Percentiles rank a stretch among this genome's conserved stretches.
Evolutionary conservation across 2,329 filamentous ascomycete genomes (phyloP).

Genomic region (Pezicula carpinea): DNA sequence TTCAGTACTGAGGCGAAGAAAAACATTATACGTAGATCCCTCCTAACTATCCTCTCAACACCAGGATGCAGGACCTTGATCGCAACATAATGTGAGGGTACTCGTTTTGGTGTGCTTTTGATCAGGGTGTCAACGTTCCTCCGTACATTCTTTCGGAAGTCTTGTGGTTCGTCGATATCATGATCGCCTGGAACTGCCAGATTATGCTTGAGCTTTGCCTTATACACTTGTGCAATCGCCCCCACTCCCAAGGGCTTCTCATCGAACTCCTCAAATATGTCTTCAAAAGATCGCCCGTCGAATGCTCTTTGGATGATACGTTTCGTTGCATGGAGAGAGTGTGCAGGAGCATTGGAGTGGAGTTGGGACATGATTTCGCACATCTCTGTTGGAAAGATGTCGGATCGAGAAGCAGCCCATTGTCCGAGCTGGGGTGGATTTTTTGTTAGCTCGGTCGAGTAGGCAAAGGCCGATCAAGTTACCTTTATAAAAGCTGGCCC

Average conservation of each 20-base stretch:
- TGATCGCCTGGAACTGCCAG: slow-evolving; percentile 60
- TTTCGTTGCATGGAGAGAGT: slow-evolving; percentile 77
- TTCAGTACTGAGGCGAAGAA: slow-evolving; percentile 87
- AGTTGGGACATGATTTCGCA: slow-evolving; percentile 91
- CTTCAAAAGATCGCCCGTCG: slow-evolving; percentile 70
- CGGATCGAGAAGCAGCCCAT: slow-evolving; percentile 94
- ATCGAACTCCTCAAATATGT: slow-evolving; percentile 95
- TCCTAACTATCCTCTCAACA: slow-evolving; percentile 83
- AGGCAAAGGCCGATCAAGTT: slow-evolving; percentile 14
- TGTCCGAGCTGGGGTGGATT: slow-evolving; percentile 66
- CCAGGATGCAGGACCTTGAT: slow-evolving; percentile 93
- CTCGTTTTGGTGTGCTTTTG: slow-evolving; percentile 78
- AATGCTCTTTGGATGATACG: slow-evolving; percentile 78
- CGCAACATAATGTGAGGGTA: slow-evolving; percentile 89
- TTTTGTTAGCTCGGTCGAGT: slow-evolving; percentile 14
- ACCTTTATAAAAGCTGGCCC: slow-evolving; percentile 98
- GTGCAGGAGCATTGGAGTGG: slow-evolving; percentile 90
- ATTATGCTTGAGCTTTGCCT: slow-evolving; percentile 81
- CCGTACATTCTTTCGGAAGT: slow-evolving; percentile 63
- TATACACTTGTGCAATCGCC: slow-evolving; percentile 97
- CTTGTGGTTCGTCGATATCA: slow-evolving; percentile 49
- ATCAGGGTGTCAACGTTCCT: slow-evolving; percentile 81
- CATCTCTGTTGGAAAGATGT: slow-evolving; percentile 92
- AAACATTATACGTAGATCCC: slow-evolving; percentile 88
- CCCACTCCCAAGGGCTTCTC: slow-evolving; percentile 87